Base-by-base conservation (phyloP, 169 alveolate genomes). In the Eimeria praecox region DNA sequence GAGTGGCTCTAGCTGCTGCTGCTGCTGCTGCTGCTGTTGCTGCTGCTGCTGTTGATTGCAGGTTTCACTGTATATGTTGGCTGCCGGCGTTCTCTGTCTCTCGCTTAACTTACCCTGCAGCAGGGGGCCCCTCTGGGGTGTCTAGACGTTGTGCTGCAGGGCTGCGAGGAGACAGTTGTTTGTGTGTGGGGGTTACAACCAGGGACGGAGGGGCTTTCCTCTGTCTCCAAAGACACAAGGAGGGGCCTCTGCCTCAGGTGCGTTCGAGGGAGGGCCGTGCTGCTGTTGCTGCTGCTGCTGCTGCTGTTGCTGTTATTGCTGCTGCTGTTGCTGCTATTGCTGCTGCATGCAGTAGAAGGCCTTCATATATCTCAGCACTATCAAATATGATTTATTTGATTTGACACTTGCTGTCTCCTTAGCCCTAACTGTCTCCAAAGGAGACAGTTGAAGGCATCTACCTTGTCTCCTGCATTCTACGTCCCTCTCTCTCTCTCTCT, bases 1-100 rank as follows among this genome's bases (percentile, higher is more conserved):
- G 80, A 10, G 69, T 73, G 85, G 20, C 46, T n/a, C 22, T 49
- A 24, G 30, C n/a, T 46, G 69, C 66, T 9, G 69, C 40, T 78
- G 66, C 89, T 78, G 46, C 44, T 40, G 64, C 89, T 27, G 66
- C 89, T 78, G 89, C 52, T 78, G 66, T 16, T 27, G 89, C 89
- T 40, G 18, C 59, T 35, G 89, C 14, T 78, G 89, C 89, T 46
- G 89, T 22, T 35, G 33, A 14, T 52, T 30, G 71, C 77, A 83
- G 91, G 77, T 46, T 83, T 30, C 91, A 49, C 16, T 83, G 91
- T 64, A 24, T 83, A 0, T 52, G 91, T 24, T 83, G 91, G 91
- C 75, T 83, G 12, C 91, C 91, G 0, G 46, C 91, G 54, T 83
- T 83, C 62, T n/a, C 91, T 40, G 16, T 83, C n/a, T 83, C 75